Percentiles rank a stretch among this genome's conserved stretches.
These are phyloP conservation scores for Penstemon davidsonii DNA, from an alignment of 257 asterid genomes.

Conservation along the genomic window DNA sequence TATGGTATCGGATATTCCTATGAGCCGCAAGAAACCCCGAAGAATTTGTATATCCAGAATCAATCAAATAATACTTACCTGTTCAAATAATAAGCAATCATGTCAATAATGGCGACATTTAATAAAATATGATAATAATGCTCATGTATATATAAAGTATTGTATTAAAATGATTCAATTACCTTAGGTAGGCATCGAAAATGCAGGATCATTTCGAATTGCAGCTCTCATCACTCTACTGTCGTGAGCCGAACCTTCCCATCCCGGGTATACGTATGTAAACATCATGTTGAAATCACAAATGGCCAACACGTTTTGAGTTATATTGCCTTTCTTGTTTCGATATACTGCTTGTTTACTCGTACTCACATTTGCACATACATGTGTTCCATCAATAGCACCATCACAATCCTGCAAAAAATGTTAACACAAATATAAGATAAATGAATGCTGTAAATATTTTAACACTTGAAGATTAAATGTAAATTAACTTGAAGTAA, in stretches of 20 bases:
- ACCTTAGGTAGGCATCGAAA: background rate
- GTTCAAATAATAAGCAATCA: background rate
- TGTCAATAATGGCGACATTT: too few relatives aligned
- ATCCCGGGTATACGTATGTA: background rate
- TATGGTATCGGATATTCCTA: background rate
- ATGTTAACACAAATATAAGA: background rate
- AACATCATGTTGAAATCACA: background rate
- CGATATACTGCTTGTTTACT: background rate
- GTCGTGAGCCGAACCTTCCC: background rate
- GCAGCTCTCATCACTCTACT: background rate
- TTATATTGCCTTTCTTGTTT: background rate
- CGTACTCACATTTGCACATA: background rate
- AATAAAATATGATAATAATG: background rate
- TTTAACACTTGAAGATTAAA: background rate
- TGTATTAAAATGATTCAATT: background rate
- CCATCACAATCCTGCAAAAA: background rate
- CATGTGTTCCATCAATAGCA: conserved; percentile 4
- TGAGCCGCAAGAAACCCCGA: background rate
- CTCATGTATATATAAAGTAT: background rate
- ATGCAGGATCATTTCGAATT: background rate
- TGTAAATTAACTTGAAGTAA: background rate
- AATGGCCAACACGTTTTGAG: background rate
- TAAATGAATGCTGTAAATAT: background rate
- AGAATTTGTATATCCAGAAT: background rate
- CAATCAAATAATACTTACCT: background rate